phyloP scores from a whole-genome alignment of 345 rosid genomes.

The Lepidium sativum region DNA sequence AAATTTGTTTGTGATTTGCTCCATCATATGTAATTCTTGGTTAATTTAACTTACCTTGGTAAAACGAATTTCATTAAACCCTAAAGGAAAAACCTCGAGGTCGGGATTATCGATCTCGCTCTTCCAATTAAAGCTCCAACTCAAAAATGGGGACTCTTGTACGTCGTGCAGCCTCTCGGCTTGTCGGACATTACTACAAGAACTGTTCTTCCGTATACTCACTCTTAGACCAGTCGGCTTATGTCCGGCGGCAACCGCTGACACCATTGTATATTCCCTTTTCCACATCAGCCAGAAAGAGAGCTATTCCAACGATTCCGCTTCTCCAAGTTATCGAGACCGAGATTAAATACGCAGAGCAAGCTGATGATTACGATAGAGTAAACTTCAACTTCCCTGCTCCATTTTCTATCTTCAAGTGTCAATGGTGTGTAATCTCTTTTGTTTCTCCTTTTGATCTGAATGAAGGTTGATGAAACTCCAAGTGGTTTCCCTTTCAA shows the following conservation, averaged over 20 bases:
- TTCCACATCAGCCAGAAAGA: conserved; percentile 34
- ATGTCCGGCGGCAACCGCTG: not conserved
- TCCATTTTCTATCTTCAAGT: not conserved
- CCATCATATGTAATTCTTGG: not conserved
- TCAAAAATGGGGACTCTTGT: conserved; percentile 22
- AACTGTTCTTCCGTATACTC: conserved; percentile 25
- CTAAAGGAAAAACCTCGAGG: not conserved
- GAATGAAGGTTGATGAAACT: conserved; percentile 42
- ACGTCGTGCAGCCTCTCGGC: conserved; percentile 32
- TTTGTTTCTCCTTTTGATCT: not conserved
- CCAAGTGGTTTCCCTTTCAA: conserved; percentile 70
- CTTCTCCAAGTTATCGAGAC: conserved; percentile 56
- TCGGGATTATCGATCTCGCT: not conserved
- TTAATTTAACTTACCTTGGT: too few relatives aligned
- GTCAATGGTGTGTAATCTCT: not conserved
- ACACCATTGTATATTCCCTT: conserved; percentile 17
- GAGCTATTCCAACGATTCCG: conserved; percentile 37
- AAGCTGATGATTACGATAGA: conserved; percentile 45
- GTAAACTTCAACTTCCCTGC: conserved; percentile 17
- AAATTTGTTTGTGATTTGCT: not conserved
- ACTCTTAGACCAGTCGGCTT: conserved; percentile 11
- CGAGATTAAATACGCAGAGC: conserved; percentile 57
- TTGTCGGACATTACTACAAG: conserved; percentile 28
- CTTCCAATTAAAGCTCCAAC: not conserved
- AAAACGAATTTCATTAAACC: not conserved